Percentiles rank a stretch among this genome's conserved stretches.
These are phyloP conservation scores for Hypoxylon sp. DNA, from an alignment of 2,329 filamentous ascomycete species.

Conservation along the genomic window DNA sequence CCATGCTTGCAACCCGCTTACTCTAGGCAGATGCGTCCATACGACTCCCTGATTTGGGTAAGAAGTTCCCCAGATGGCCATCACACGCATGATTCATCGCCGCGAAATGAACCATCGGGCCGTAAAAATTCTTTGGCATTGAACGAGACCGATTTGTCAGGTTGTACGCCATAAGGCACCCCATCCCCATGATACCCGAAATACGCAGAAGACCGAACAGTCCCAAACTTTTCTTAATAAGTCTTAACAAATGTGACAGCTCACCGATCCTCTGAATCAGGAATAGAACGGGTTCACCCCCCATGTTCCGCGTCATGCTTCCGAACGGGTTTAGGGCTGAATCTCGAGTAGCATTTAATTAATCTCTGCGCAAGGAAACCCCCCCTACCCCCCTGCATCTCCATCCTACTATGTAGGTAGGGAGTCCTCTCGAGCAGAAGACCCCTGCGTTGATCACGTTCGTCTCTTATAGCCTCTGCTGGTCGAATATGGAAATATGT, in stretches of 20 bases:
- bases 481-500: slow-evolving; percentile 36
- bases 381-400: slow-evolving; percentile 42
- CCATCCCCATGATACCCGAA: slow-evolving; percentile 31
- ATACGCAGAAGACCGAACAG: slow-evolving; percentile 21
- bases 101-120: slow-evolving; percentile 29
- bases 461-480: slow-evolving; percentile 23
- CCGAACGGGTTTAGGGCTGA: slow-evolving; percentile 45
- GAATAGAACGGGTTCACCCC: slow-evolving; percentile 26
- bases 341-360: slow-evolving; percentile 40
- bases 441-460: slow-evolving; percentile 44
- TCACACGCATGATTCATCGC: slow-evolving; percentile 16
- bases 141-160: slow-evolving; percentile 28
- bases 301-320: slow-evolving; percentile 40
- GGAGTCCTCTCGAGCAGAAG: slow-evolving; percentile 27
- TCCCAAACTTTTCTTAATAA: slow-evolving; percentile 13
- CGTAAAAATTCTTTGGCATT: slow-evolving; percentile 20
- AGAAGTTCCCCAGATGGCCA: slow-evolving; percentile 4
- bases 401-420: slow-evolving; percentile 22
- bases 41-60: slow-evolving; percentile 15
- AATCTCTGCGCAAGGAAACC: slow-evolving; percentile 26
- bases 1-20: slow-evolving; percentile 20
- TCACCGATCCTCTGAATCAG: slow-evolving; percentile 41
- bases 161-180: slow-evolving; percentile 19
- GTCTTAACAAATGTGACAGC: slow-evolving; percentile 33
- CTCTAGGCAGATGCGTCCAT: slow-evolving; percentile 33